Evolutionary conservation across 768 basidiomycete genomes (phyloP).

Genomic region (Fomitopsis serialis): DNA sequence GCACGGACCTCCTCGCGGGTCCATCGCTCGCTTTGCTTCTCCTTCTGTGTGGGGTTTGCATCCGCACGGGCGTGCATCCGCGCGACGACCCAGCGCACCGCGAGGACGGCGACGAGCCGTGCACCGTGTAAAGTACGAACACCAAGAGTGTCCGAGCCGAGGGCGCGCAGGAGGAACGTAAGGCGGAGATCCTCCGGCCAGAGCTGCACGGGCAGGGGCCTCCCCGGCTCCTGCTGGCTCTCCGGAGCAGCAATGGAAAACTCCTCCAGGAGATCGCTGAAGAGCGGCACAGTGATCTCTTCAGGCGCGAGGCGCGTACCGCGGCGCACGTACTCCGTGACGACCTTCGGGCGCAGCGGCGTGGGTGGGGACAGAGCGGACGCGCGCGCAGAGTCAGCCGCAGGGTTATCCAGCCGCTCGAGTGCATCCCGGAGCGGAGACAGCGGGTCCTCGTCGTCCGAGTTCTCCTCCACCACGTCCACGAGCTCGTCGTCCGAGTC

Average conservation of each 20-base stretch:
- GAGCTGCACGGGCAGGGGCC: conserved; percentile 41
- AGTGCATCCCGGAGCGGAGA: conserved; percentile 68
- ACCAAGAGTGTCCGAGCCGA: conserved; percentile 47
- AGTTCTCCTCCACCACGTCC: conserved; percentile 26
- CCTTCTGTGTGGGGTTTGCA: conserved; percentile 44
- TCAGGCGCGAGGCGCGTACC: conserved; percentile 63
- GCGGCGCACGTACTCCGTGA: conserved; percentile 61
- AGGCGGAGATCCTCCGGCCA: conserved; percentile 46
- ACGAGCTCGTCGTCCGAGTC: conserved; percentile 57
- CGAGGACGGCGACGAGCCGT: conserved; percentile 45
- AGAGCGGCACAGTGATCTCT: conserved; percentile 41
- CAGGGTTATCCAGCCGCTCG: conserved; percentile 46
- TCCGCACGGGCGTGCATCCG: conserved; percentile 45
- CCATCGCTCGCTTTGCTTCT: conserved; percentile 68
- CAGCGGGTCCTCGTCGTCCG: conserved; percentile 47
- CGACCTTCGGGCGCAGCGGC: conserved; percentile 18
- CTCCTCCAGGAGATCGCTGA: conserved; percentile 43
- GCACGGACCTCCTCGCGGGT: conserved; percentile 54
- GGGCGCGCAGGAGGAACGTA: conserved; percentile 46
- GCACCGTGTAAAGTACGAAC: conserved; percentile 40
- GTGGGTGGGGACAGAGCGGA: conserved; percentile 27
- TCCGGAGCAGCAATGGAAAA: conserved; percentile 7
- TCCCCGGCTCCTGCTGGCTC: conserved; percentile 16
- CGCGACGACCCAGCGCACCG: conserved; percentile 57
- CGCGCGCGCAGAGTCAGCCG: conserved; percentile 23